phyloP scores from a whole-genome alignment of 306 rosid genomes.

The Ziziphus jujuba region DNA sequence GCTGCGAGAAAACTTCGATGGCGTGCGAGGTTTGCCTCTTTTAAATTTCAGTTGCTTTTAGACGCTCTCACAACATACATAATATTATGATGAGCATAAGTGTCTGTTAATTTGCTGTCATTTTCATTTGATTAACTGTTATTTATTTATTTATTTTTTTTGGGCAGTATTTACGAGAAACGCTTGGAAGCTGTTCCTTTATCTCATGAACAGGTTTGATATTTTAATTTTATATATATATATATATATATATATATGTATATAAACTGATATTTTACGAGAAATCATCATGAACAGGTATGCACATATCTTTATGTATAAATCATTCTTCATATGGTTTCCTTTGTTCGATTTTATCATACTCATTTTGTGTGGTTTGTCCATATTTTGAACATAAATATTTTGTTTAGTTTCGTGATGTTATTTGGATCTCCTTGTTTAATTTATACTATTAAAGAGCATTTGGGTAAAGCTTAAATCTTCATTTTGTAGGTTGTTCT shows the following conservation, averaged over 20 bases:
- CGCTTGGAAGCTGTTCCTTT: slow-evolving; percentile 38
- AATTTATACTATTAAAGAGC: too few species aligned
- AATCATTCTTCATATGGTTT: neutral
- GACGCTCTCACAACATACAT: too few species aligned
- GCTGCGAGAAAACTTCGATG: slow-evolving; percentile 51
- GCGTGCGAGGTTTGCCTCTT: slow-evolving; percentile 51
- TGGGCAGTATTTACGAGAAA: slow-evolving; percentile 30
- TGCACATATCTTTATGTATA: neutral
- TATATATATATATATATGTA: too few species aligned
- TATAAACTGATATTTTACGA: too few species aligned
- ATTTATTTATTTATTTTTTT: neutral
- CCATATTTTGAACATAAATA: too few species aligned
- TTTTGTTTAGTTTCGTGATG: too few species aligned
- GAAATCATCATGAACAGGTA: slow-evolving; percentile 33
- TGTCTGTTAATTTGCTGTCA: slow-evolving; percentile 1
- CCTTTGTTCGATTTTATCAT: neutral
- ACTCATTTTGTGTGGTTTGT: too few species aligned
- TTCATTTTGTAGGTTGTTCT: neutral
- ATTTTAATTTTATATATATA: too few species aligned
- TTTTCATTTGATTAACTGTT: too few species aligned
- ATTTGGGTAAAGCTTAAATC: neutral
- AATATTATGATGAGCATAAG: neutral
- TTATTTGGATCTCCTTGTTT: too few species aligned
- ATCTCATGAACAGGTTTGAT: too few species aligned
- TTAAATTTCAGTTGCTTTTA: neutral